Base-by-base conservation (phyloP, 1,284 basidiomycete genomes). In the Sanghuangporus weigelae region DNA sequence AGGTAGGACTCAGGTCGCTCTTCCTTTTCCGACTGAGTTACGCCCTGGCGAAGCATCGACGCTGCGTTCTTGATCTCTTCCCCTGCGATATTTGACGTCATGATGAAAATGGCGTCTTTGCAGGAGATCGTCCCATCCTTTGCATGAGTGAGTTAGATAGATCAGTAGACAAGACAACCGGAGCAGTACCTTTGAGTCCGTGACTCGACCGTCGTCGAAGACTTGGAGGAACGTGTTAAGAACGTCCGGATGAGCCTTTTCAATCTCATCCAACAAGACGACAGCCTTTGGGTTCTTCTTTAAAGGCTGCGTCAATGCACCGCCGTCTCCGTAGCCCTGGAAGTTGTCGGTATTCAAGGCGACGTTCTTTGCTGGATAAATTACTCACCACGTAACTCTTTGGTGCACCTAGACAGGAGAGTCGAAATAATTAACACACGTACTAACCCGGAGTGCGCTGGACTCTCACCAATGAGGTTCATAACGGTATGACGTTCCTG, bases 151-250 rank as follows among this genome's bases (percentile, higher is more conserved):
- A 7, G 7, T 46, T 16, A 16, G 16, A n/a, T 19, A 46, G 44
- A 16, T 46, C 44, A 42, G 35, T 7, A 46, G 19, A 49, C 21
- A 31, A 14, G 23, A 26, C 19, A 2, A 21, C n/a, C 8, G 2
- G 49, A 26, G 36, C 16, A 8, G 38, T 51, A 63, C 58, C 39
- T 64, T 60, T 21, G 63, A 44, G 42, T 64, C 63, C 12, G 58
- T 64, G 1, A 64, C 57, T 7, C 63, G 57, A 3, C 59, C 59
- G 7, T 64, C 63, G 26, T 64, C 63, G 39, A 64, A 64, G 19
- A 64, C 63, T 60, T 64, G 63, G 16, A 64, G 40, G 46, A 64
- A 64, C n/a, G 59, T 53, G 31, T 39, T 60, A n/a, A 64, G 59
- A 19, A 64, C 63, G 38, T 64, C 63, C 11, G 63, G 63, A 51